These are phyloP conservation scores for Xylariaceae sp. DNA, from an alignment of 2,329 filamentous ascomycete genomes.

Conservation along the genomic window DNA sequence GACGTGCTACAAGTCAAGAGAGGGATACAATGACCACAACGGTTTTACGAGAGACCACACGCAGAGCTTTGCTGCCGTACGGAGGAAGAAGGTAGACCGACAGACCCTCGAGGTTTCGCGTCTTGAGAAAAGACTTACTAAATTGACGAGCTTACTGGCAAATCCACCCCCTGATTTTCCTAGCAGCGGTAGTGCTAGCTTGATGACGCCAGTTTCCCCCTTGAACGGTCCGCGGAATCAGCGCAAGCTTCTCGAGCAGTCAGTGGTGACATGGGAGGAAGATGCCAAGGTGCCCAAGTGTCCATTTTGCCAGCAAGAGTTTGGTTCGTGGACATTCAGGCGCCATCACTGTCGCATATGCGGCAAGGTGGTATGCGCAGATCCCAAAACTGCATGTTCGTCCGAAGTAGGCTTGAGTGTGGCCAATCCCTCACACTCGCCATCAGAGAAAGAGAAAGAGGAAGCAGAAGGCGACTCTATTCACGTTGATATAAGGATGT, in stretches of 20 bases:
- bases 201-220: slow-evolving; percentile 56
- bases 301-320: slow-evolving; percentile 94
- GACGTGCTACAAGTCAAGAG: slow-evolving; percentile 96
- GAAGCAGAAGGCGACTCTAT: slow-evolving; percentile 40
- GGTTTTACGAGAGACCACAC: slow-evolving; percentile 69
- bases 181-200: slow-evolving; percentile 42
- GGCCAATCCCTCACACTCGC: slow-evolving; percentile 42
- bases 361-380: slow-evolving; percentile 86
- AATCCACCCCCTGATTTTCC: slow-evolving; percentile 60
- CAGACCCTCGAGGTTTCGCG: slow-evolving; percentile 82
- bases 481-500: slow-evolving; percentile 81
- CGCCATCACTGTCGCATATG: slow-evolving; percentile 93
- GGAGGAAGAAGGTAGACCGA: slow-evolving; percentile 74
- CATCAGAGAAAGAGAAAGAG: slow-evolving; percentile 39
- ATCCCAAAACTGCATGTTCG: slow-evolving; percentile 78
- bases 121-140: slow-evolving; percentile 85
- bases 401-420: slow-evolving; percentile 77
- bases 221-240: slow-evolving; percentile 65
- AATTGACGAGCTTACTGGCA: slow-evolving; percentile 77
- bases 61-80: slow-evolving; percentile 60
- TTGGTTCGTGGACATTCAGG: slow-evolving; percentile 86
- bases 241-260: slow-evolving; percentile 80
- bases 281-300: slow-evolving; percentile 74
- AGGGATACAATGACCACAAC: slow-evolving; percentile 87
- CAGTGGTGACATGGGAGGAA: slow-evolving; percentile 91